Evolutionary conservation across 768 basidiomycete species (phyloP).

Genomic region (Brasilioporus rufonigricans): DNA sequence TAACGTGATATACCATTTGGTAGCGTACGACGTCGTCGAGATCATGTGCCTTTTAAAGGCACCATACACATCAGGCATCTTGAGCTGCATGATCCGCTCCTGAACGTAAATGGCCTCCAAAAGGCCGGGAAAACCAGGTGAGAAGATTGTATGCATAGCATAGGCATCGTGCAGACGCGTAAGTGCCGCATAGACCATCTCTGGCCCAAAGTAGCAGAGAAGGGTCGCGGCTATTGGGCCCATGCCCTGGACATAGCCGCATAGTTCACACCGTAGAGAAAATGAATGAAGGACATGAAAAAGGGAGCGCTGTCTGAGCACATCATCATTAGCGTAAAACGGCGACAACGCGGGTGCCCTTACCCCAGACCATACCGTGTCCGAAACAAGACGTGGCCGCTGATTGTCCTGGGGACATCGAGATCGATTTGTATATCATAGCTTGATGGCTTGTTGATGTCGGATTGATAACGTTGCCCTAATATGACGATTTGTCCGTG

Average conservation of each 20-base stretch:
- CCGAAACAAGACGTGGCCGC: slow-evolving; percentile 89
- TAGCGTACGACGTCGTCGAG: slow-evolving; percentile 92
- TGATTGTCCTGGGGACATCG: slow-evolving; percentile 95
- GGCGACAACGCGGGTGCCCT: slow-evolving; percentile 30
- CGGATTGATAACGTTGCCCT: slow-evolving; percentile 53
- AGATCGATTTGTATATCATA: slow-evolving; percentile 98
- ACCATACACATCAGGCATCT: slow-evolving; percentile 87
- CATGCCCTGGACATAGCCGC: slow-evolving; percentile 99
- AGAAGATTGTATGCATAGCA: slow-evolving; percentile 83
- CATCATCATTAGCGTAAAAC: slow-evolving; percentile 8
- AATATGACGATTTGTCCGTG: slow-evolving; percentile 44
- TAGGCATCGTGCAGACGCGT: slow-evolving; percentile 90
- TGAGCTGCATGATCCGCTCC: slow-evolving; percentile 79
- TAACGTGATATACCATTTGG: slow-evolving; percentile 99
- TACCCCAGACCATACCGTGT: slow-evolving; percentile 96
- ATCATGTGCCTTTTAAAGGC: slow-evolving; percentile 89
- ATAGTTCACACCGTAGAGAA: slow-evolving; percentile 77
- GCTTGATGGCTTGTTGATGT: slow-evolving; percentile 74
- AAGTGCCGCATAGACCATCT: slow-evolving; percentile 80
- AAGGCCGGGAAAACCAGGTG: slow-evolving; percentile 93
- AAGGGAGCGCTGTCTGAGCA: slow-evolving; percentile 79
- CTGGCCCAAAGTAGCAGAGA: slow-evolving; percentile 90
- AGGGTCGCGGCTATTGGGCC: slow-evolving; percentile 95
- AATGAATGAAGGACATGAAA: slow-evolving; percentile 95
- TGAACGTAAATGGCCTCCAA: slow-evolving; percentile 96